Evolutionary conservation across 2,329 filamentous ascomycete species (phyloP), one percentile per base, ranked within the genome.

Genomic region (Penicillium sp.): DNA sequence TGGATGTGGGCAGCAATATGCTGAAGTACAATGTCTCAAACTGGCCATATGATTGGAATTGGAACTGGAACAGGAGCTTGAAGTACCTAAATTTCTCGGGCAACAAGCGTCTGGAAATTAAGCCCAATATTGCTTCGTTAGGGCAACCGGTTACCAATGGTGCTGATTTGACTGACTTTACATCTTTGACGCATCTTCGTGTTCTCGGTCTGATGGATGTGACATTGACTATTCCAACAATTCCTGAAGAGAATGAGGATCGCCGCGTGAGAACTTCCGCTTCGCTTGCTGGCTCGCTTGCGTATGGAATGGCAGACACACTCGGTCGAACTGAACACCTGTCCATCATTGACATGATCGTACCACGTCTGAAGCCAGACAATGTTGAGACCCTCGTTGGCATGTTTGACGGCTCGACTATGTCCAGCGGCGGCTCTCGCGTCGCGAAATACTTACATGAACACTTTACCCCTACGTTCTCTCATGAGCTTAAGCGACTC

Each of bases 31-130:
- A 99, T 71, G 95, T 99, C 44, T 94, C 92, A 26, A 99, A 99
- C 68, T 96, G 96, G 81, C 94, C 93, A 0, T 99, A 99, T 70
- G 94, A 99, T 71, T 99, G 94, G 94, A 99, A 99, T 67, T 99
- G 94, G 94, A 97, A 97, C 69, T 90, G 94, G 81, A 99, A 99
- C 67, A 91, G 90, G 45, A 95, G 97, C 66, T 78, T 99, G 61
- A 89, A 92, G 59, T 99, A 95, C 69, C 87, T 99, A 59, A 99
- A 97, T 68, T 81, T 99, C 68, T 97, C 93, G 0, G 94, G 94
- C 48, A 99, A 99, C 77, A 97, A 96, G 74, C 87, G 93, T 47
- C 77, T 99, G 29, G 94, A 99, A 74, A 97, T 99, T 77, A 87
- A 87, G 67, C 85, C 85, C 1, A 84, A 78, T 56, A 85, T 84